Evolutionary conservation across 768 basidiomycete species (phyloP).

Genomic region (Pleurotus pulmonarius): DNA sequence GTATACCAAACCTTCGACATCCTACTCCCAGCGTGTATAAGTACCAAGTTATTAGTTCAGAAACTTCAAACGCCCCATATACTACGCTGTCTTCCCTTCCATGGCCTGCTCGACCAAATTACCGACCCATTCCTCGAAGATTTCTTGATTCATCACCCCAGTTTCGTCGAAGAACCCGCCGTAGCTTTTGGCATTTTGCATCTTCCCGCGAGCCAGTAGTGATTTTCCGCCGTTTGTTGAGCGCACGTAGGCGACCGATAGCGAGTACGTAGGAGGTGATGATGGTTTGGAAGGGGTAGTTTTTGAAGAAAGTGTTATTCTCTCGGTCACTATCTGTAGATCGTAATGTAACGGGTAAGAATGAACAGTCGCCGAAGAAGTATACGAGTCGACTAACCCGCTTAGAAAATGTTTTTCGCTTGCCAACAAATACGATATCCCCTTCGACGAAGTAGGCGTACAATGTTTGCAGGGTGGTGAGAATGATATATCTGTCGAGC

Average conservation of each 20-base stretch:
- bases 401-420: constrained; percentile 86
- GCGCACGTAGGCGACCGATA: constrained; percentile 68
- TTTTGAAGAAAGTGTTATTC: constrained; percentile 72
- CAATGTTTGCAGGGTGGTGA: constrained; percentile 69
- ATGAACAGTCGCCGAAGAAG: constrained; percentile 19
- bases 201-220: constrained; percentile 67
- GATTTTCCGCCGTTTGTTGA: constrained; percentile 86
- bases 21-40: too few relatives aligned
- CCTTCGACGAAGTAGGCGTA: constrained; percentile 89
- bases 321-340: constrained; percentile 82
- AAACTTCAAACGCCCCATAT: not conserved
- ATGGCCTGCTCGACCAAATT: constrained; percentile 68
- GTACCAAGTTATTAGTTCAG: too few relatives aligned
- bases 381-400: constrained; percentile 45
- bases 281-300: constrained; percentile 53
- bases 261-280: constrained; percentile 61
- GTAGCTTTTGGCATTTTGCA: constrained; percentile 53
- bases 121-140: constrained; percentile 77
- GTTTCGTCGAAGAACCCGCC: constrained; percentile 78
- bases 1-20: not conserved
- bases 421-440: constrained; percentile 82
- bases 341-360: not conserved
- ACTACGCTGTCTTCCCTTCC: constrained; percentile 57
- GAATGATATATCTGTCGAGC: constrained; percentile 61
- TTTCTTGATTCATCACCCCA: constrained; percentile 73